Conservation (phyloP, 1,139 yeast species). For the Geotrichum australiense region DNA sequence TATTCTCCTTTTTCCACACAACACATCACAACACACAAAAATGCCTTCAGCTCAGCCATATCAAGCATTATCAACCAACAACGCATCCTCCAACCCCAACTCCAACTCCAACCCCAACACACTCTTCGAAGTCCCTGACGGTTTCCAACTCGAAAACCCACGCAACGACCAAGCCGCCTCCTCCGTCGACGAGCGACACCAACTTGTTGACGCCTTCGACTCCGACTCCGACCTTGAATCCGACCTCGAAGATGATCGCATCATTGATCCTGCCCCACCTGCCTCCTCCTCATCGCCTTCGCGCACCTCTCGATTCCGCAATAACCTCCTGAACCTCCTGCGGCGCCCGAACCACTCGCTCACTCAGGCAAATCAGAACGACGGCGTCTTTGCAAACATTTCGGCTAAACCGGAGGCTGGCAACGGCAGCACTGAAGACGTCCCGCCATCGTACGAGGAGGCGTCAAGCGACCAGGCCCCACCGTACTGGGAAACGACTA, state of each 20-base stretch:
- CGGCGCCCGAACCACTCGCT: conserved; percentile 8
- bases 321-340: background rate
- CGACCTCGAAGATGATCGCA: conserved; percentile 24
- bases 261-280: background rate
- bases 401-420: conserved; percentile 59
- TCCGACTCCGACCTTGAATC: conserved; percentile 20
- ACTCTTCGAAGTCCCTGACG: conserved; percentile 9
- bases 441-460: conserved; percentile 92
- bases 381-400: conserved; percentile 89
- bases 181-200: conserved; percentile 17
- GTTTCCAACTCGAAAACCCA: background rate
- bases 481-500: conserved; percentile 92
- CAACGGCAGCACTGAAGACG: conserved; percentile 39
- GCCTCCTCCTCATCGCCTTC: conserved; percentile 5
- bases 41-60: too few species aligned
- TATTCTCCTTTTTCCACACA: too few species aligned
- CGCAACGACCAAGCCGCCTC: conserved; percentile 6
- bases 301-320: background rate
- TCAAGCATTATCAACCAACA: background rate
- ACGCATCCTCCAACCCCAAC: background rate
- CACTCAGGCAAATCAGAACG: conserved; percentile 46
- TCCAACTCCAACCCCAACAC: too few species aligned
- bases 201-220: conserved; percentile 25
- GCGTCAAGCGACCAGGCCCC: conserved; percentile 95
- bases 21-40: too few species aligned